Evolutionary conservation across 1,284 basidiomycete species (phyloP).

Genomic region (Coniferiporia sulphurascens): DNA sequence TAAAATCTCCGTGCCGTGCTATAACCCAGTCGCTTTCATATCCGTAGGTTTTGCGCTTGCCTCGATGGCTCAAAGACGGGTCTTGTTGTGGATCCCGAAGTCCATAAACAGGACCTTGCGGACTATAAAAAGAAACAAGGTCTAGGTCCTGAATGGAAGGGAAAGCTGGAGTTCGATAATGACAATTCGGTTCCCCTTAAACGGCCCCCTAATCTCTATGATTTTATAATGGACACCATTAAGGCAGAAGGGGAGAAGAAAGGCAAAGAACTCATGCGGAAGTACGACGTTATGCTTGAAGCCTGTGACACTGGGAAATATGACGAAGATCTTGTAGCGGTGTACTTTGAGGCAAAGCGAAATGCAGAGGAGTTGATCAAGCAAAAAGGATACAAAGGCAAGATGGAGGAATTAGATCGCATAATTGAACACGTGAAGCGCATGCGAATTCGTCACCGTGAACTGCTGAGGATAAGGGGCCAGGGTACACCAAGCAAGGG

Average conservation of each 20-base stretch:
- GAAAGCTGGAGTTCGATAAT: slow-evolving; percentile 20
- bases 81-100: slow-evolving; percentile 35
- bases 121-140: slow-evolving; percentile 10
- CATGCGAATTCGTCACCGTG: slow-evolving; percentile 22
- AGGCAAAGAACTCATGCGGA: slow-evolving; percentile 23
- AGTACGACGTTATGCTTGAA: slow-evolving; percentile 3
- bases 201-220: slow-evolving; percentile 20
- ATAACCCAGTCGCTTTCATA: not conserved
- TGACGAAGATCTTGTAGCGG: slow-evolving; percentile 34
- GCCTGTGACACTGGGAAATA: not conserved
- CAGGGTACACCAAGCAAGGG: slow-evolving; percentile 14
- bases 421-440: slow-evolving; percentile 29
- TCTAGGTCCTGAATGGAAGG: slow-evolving; percentile 34
- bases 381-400: slow-evolving; percentile 3
- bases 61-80: slow-evolving; percentile 63
- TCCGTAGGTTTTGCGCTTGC: slow-evolving; percentile 49
- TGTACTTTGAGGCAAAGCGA: slow-evolving; percentile 34
- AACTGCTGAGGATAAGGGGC: slow-evolving; percentile 18
- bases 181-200: slow-evolving; percentile 12
- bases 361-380: slow-evolving; percentile 18
- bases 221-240: slow-evolving; percentile 49
- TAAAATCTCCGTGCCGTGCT: not conserved
- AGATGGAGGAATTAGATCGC: slow-evolving; percentile 25
- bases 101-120: slow-evolving; percentile 15
- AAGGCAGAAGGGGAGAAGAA: not conserved